Conservation (phyloP, 306 rosid species). For the Mucuna pruriens region DNA sequence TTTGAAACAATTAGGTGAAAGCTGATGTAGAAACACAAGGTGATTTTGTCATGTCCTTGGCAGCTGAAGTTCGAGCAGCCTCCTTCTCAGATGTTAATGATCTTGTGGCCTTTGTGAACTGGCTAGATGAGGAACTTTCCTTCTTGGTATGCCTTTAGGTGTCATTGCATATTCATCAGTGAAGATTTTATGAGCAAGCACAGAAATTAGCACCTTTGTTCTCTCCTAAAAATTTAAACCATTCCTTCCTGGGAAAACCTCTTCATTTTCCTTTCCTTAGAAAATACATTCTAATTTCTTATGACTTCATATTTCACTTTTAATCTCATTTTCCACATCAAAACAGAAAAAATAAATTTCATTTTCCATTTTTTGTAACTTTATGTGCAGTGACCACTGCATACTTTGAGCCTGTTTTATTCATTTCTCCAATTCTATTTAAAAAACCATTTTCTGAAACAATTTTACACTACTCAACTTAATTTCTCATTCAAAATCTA, state of each 20-base stretch:
- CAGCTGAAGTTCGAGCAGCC: constrained; percentile 92
- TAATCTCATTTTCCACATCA: not conserved
- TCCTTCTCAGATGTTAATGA: constrained; percentile 77
- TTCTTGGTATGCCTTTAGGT: constrained; percentile 44
- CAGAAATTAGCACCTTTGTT: not conserved
- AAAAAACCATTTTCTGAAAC: too few relatives aligned
- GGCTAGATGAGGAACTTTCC: constrained; percentile 92
- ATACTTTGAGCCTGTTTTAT: too few relatives aligned
- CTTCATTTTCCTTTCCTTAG: not conserved
- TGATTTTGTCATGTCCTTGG: constrained; percentile 89
- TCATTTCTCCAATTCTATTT: too few relatives aligned
- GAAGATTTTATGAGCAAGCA: not conserved
- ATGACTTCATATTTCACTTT: not conserved
- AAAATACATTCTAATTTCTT: not conserved
- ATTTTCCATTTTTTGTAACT: not conserved
- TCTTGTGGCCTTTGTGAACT: constrained; percentile 89
- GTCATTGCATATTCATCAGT: not conserved
- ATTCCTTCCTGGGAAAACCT: not conserved
- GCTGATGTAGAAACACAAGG: constrained; percentile 98
- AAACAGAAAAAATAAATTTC: not conserved
- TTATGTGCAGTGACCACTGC: not conserved
- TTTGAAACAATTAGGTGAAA: constrained; percentile 58
- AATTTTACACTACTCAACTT: too few relatives aligned
- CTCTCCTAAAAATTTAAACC: not conserved
- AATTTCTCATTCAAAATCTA: too few relatives aligned